phyloP scores from a whole-genome alignment of 2,329 filamentous ascomycete species.

The Aspergillus pseudotamarii region DNA sequence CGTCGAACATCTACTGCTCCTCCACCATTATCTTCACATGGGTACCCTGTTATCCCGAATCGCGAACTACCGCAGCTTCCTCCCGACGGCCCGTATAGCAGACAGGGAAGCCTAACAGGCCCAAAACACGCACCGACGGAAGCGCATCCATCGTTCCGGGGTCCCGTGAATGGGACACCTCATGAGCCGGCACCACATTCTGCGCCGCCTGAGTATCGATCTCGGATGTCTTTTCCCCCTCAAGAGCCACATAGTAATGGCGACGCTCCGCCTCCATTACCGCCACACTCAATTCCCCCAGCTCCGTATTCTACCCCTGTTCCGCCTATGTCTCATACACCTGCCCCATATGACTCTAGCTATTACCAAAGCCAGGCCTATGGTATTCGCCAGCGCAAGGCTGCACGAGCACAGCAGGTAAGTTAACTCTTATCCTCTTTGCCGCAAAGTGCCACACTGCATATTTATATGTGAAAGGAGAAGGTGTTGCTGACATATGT shows the following conservation, averaged over 20 bases:
- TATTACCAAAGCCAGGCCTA: conserved; percentile 36
- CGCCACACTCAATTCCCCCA: conserved; percentile 34
- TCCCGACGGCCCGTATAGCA: conserved; percentile 36
- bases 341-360: conserved; percentile 34
- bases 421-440: neutral
- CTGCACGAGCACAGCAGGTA: conserved; percentile 46
- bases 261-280: conserved; percentile 27
- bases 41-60: conserved; percentile 34
- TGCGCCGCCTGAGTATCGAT: conserved; percentile 36
- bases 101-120: conserved; percentile 34
- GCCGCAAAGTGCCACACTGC: neutral
- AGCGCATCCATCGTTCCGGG: conserved; percentile 29
- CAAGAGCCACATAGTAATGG: conserved; percentile 34
- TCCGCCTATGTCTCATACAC: conserved; percentile 31
- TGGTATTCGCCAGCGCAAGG: conserved; percentile 41
- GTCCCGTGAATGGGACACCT: conserved; percentile 37
- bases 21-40: conserved; percentile 32
- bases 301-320: conserved; percentile 31
- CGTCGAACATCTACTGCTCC: conserved; percentile 33
- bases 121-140: conserved; percentile 33
- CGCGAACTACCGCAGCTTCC: conserved; percentile 40
- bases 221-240: conserved; percentile 35
- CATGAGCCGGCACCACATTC: conserved; percentile 37
- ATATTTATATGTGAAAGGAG: neutral
- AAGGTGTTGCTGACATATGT: conserved; percentile 9